Conservation (phyloP, 2,329 filamentous ascomycete genomes). For the Aspergillus tubingensis region DNA sequence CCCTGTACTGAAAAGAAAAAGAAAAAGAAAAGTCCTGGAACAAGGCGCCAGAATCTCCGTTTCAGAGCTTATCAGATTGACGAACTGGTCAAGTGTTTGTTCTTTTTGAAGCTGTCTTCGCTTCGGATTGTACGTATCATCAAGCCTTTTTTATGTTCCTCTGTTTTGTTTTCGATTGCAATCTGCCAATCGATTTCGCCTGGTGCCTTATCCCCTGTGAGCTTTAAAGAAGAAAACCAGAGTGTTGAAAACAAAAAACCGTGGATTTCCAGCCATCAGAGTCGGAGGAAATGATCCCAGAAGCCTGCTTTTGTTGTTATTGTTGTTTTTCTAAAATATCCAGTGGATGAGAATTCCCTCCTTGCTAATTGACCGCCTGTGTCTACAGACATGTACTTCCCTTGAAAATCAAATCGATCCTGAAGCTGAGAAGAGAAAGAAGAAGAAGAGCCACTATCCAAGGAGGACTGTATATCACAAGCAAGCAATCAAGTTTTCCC, state of each 20-base stretch:
- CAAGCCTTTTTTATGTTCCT: conserved; percentile 25
- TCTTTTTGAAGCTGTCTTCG: conserved; percentile 27
- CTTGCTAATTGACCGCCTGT: conserved; percentile 43
- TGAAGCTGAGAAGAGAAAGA: conserved; percentile 22
- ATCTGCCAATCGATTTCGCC: conserved; percentile 13
- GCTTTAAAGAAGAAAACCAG: conserved; percentile 5
- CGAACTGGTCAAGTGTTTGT: conserved; percentile 26
- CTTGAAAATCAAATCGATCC: conserved; percentile 36
- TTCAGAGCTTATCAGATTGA: conserved; percentile 19
- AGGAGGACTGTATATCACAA: conserved; percentile 43
- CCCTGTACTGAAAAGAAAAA: conserved; percentile 24
- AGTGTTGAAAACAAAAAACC: background rate
- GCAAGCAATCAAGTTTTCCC: conserved; percentile 32
- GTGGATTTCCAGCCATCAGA: background rate
- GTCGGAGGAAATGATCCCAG: no score
- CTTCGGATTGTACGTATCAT: conserved; percentile 46
- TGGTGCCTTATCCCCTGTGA: background rate
- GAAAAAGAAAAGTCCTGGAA: conserved; percentile 22
- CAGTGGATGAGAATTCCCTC: conserved; percentile 24
- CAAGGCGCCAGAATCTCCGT: conserved; percentile 20
- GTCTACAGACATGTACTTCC: conserved; percentile 48
- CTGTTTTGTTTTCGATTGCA: conserved; percentile 17
- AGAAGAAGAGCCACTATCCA: conserved; percentile 11
- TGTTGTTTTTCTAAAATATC: background rate
- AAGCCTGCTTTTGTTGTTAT: conserved; percentile 3